Evolutionary conservation across 2,329 filamentous ascomycete genomes (phyloP).

Genomic region (Alternaria alternata): DNA sequence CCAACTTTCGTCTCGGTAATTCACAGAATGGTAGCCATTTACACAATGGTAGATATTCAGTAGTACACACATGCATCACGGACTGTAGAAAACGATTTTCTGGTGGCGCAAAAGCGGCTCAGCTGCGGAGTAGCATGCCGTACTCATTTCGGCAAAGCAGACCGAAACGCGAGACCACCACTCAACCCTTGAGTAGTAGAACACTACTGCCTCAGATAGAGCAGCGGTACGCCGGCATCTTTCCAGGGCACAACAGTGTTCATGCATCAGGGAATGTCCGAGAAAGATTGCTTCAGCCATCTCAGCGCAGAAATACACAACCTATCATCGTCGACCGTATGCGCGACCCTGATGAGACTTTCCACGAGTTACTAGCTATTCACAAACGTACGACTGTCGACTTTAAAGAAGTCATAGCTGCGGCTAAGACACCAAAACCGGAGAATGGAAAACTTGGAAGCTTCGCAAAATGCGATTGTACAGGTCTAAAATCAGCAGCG

Average conservation of each 20-base stretch:
- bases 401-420: neutral
- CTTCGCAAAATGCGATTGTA: neutral
- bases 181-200: neutral
- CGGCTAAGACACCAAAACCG: neutral
- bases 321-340: neutral
- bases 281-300: neutral
- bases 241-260: neutral
- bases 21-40: neutral
- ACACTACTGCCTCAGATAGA: neutral
- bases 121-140: neutral
- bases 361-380: neutral
- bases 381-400: neutral
- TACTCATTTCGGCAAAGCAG: neutral
- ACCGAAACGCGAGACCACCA: neutral
- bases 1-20: neutral
- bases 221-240: neutral
- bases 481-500: neutral
- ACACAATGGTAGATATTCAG: neutral
- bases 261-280: neutral
- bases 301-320: neutral
- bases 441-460: neutral
- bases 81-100: neutral
- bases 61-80: neutral
- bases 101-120: neutral
- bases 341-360: neutral